Percentiles rank a stretch among this genome's conserved stretches.
These are phyloP conservation scores for Capronia coronata DNA, from an alignment of 2,329 filamentous ascomycete genomes.

Conservation along the genomic window DNA sequence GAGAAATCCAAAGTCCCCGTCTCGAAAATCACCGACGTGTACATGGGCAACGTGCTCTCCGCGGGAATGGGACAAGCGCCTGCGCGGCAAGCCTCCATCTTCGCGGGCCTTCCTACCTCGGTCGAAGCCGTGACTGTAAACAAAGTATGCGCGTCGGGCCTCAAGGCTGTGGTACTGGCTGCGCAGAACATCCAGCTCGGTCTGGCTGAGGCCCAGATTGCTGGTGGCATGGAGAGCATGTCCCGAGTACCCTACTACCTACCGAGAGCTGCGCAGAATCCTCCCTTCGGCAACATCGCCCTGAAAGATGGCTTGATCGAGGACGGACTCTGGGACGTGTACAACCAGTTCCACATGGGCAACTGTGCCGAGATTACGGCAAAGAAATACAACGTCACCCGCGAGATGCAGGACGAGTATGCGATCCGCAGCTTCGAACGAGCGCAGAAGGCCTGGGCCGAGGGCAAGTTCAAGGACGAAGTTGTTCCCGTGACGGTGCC, in stretches of 20 bases:
- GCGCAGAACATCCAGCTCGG: conserved; percentile 94
- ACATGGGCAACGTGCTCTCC: conserved; percentile 94
- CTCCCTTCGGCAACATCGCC: conserved; percentile 78
- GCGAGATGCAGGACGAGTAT: conserved; percentile 85
- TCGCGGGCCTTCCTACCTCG: conserved; percentile 72
- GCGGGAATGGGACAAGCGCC: conserved; percentile 81
- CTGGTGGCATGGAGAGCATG: conserved; percentile 99
- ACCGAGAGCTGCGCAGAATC: conserved; percentile 70
- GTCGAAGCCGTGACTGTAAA: conserved; percentile 91
- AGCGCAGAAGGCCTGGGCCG: conserved; percentile 82
- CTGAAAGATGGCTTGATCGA: conserved; percentile 89
- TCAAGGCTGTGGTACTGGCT: conserved; percentile 85
- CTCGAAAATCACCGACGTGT: conserved; percentile 80
- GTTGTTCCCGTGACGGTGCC: conserved; percentile 82
- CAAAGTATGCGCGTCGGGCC: conserved; percentile 92
- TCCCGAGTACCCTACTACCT: conserved; percentile 86
- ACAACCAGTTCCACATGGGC: conserved; percentile 96
- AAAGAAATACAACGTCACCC: conserved; percentile 72
- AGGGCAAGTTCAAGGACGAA: conserved; percentile 77
- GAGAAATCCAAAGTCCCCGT: conserved; percentile 76
- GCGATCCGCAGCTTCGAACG: conserved; percentile 84
- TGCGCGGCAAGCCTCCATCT: conserved; percentile 81
- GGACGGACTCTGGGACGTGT: conserved; percentile 92
- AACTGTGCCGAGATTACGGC: conserved; percentile 93
- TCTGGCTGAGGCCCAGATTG: conserved; percentile 77